phyloP scores from a whole-genome alignment of 2,329 filamentous ascomycete genomes.

The Epichloe typhina region DNA sequence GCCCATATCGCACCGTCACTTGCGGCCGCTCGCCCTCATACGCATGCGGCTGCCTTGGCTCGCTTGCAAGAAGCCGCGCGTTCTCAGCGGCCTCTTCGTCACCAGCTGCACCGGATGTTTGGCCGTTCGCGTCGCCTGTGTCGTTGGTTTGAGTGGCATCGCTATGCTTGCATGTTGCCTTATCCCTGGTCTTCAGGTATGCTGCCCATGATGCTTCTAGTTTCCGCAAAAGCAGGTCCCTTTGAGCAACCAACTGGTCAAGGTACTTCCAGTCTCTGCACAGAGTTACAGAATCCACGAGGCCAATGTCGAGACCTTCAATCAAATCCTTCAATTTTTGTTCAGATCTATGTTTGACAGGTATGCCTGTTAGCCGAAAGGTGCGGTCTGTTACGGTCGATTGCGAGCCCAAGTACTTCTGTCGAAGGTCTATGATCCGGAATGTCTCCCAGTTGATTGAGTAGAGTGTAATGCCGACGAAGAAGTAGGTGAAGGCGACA shows the following conservation, averaged over 20 bases:
- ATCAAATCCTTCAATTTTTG: slow-evolving; percentile 74
- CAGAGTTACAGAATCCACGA: slow-evolving; percentile 74
- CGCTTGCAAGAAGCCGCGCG: slow-evolving; percentile 43
- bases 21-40: slow-evolving; percentile 45
- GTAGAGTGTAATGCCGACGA: slow-evolving; percentile 70
- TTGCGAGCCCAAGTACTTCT: slow-evolving; percentile 85
- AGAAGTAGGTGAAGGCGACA: slow-evolving; percentile 87
- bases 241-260: slow-evolving; percentile 57
- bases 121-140: slow-evolving; percentile 11
- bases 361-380: slow-evolving; percentile 82
- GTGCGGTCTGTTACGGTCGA: slow-evolving; percentile 94
- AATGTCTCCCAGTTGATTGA: slow-evolving; percentile 73
- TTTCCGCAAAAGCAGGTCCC: slow-evolving; percentile 51
- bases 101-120: slow-evolving; percentile 16
- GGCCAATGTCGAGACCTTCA: slow-evolving; percentile 77
- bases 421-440: slow-evolving; percentile 71
- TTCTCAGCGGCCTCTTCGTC: slow-evolving; percentile 40
- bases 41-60: slow-evolving; percentile 16
- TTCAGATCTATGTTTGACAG: slow-evolving; percentile 64
- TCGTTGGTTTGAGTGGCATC: slow-evolving; percentile 5
- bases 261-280: slow-evolving; percentile 79
- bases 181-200: slow-evolving; percentile 28
- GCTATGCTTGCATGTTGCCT: slow-evolving; percentile 6
- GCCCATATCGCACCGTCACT: slow-evolving; percentile 65
- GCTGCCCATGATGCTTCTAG: slow-evolving; percentile 78